Evolutionary conservation across 2,329 filamentous ascomycete genomes (phyloP).

Genomic region (Chaetomium sp.): DNA sequence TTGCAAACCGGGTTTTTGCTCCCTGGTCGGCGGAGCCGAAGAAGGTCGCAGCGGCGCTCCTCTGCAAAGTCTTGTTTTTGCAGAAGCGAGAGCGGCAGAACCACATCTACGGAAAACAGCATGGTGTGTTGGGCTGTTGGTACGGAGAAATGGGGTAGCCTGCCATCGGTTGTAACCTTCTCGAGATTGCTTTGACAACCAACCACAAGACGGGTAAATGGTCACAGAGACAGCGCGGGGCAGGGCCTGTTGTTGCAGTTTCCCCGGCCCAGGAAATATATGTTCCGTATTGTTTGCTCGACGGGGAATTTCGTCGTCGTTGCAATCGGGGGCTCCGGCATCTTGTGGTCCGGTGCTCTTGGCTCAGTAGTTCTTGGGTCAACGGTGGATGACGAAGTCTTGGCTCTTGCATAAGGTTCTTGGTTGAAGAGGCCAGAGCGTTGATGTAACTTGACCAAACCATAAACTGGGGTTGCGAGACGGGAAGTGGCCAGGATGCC

Average conservation of each 20-base stretch:
- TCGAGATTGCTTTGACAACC: not conserved
- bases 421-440: not conserved
- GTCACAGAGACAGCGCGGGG: not conserved
- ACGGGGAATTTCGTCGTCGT: not conserved
- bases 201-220: constrained; percentile 4
- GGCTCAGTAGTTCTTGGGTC: not conserved
- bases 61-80: not conserved
- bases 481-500: not conserved
- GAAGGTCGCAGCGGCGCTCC: not conserved
- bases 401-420: not conserved
- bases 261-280: not conserved
- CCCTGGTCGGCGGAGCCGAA: not conserved
- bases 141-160: not conserved
- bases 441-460: not conserved
- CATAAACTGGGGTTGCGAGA: not conserved
- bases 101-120: constrained; percentile 12
- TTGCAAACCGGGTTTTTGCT: constrained; percentile 6
- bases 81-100: constrained; percentile 25
- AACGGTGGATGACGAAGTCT: not conserved
- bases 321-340: not conserved
- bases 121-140: not conserved
- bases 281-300: too few relatives aligned
- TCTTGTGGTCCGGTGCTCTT: not conserved
- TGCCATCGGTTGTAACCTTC: constrained; percentile 6
- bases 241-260: not conserved